phyloP scores from a whole-genome alignment of 2,329 filamentous ascomycete genomes.

The Helicocarpus griseus region DNA sequence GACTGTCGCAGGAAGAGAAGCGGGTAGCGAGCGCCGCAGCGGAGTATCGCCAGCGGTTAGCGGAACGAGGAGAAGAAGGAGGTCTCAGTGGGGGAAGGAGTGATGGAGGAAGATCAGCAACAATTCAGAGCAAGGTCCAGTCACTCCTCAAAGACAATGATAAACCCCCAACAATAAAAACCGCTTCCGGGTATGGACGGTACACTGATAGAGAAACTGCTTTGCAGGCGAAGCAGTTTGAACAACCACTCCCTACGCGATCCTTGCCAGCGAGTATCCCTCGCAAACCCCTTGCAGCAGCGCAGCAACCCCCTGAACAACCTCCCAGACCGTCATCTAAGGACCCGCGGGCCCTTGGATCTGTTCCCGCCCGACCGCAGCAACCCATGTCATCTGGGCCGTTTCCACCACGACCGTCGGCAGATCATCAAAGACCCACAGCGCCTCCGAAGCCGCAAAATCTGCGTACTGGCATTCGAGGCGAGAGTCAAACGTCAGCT shows the following conservation, averaged over 20 bases:
- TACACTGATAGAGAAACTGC: constrained; percentile 53
- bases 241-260: constrained; percentile 12
- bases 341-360: constrained; percentile 1
- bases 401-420: not conserved
- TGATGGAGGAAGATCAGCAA: constrained; percentile 58
- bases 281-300: constrained; percentile 6
- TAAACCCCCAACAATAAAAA: constrained; percentile 51
- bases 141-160: constrained; percentile 69
- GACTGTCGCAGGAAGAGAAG: constrained; percentile 77
- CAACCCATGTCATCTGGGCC: constrained; percentile 3
- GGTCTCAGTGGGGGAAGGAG: constrained; percentile 28
- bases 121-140: constrained; percentile 86
- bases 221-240: constrained; percentile 30
- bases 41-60: constrained; percentile 71
- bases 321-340: constrained; percentile 6
- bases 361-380: not conserved
- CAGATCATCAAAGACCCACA: constrained; percentile 36
- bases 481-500: constrained; percentile 15
- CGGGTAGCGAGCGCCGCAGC: constrained; percentile 81
- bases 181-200: constrained; percentile 81
- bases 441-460: constrained; percentile 53
- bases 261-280: constrained; percentile 5
- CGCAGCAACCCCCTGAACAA: constrained; percentile 1
- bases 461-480: constrained; percentile 39
- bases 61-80: constrained; percentile 47